Evolutionary conservation across 2,329 filamentous ascomycete genomes (phyloP).

Genomic region (Aspergillus fumigatus): DNA sequence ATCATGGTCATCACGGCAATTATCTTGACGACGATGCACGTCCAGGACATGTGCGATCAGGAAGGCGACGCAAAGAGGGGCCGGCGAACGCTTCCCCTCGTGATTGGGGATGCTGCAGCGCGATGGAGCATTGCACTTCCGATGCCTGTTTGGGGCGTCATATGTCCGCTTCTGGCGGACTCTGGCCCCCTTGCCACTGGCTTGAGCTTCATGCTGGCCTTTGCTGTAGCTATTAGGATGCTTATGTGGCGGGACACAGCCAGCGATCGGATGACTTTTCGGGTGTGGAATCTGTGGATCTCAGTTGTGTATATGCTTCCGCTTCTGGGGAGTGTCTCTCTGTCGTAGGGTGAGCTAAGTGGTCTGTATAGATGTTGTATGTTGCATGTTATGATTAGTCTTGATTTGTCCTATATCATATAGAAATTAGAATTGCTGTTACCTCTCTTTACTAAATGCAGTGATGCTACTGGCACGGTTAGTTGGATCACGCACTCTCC

Average conservation of each 20-base stretch:
- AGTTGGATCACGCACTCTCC: too few species aligned
- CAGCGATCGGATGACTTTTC: not conserved
- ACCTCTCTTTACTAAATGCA: not conserved
- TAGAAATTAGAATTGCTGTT: not conserved
- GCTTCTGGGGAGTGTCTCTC: not conserved
- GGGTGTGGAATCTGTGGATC: not conserved
- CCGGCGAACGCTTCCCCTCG: conserved; percentile 14
- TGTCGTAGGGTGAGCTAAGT: not conserved
- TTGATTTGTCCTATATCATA: not conserved
- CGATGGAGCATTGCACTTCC: not conserved
- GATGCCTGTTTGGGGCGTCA: not conserved
- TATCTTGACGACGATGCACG: conserved; percentile 34
- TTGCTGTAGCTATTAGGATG: not conserved
- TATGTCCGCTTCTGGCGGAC: not conserved
- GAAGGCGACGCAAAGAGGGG: conserved; percentile 22
- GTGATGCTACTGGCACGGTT: not conserved
- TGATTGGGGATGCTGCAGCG: not conserved
- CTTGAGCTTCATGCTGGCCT: not conserved
- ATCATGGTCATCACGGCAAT: conserved; percentile 14
- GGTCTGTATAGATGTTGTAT: not conserved
- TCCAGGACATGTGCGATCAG: conserved; percentile 37
- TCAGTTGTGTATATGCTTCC: not conserved
- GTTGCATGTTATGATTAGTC: not conserved
- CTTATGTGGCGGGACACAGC: not conserved
- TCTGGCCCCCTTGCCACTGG: not conserved